Evolutionary conservation across 495 filamentous ascomycete genomes (phyloP).

Genomic region (Lasiosphaeria ovina): DNA sequence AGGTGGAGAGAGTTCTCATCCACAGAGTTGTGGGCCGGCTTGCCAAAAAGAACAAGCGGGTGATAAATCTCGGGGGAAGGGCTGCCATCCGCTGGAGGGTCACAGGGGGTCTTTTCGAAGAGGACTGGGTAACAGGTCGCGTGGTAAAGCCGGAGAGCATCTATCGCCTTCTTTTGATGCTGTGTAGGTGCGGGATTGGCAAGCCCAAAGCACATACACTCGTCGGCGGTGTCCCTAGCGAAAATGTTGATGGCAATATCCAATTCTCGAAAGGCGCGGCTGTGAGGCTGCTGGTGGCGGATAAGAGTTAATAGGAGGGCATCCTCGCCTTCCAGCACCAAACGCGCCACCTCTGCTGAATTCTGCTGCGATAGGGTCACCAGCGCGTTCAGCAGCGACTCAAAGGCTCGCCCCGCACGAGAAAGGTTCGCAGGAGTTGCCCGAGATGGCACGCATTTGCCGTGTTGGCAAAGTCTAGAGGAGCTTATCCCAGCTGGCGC

Average conservation of each 20-base stretch:
- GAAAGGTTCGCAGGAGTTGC: background rate
- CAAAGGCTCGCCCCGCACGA: background rate
- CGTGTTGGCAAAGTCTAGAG: background rate
- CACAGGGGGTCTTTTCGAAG: background rate
- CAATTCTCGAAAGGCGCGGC: background rate
- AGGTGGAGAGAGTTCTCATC: background rate
- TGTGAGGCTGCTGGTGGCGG: background rate
- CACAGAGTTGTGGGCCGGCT: background rate
- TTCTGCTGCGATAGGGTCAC: background rate
- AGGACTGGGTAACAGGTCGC: background rate
- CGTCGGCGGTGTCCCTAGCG: background rate
- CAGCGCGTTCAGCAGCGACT: background rate
- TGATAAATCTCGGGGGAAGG: background rate
- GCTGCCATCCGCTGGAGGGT: background rate
- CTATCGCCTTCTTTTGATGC: background rate
- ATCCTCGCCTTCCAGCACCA: background rate
- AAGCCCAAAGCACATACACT: background rate
- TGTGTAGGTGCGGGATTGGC: background rate
- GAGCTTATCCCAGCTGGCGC: background rate
- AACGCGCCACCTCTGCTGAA: background rate
- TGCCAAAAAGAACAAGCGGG: background rate
- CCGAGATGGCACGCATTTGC: constrained; percentile 1
- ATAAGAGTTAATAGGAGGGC: background rate
- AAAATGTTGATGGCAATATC: background rate
- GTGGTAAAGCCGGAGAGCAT: background rate